Base-by-base conservation (phyloP, 345 rosid species). In the Hibiscus syriacus region DNA sequence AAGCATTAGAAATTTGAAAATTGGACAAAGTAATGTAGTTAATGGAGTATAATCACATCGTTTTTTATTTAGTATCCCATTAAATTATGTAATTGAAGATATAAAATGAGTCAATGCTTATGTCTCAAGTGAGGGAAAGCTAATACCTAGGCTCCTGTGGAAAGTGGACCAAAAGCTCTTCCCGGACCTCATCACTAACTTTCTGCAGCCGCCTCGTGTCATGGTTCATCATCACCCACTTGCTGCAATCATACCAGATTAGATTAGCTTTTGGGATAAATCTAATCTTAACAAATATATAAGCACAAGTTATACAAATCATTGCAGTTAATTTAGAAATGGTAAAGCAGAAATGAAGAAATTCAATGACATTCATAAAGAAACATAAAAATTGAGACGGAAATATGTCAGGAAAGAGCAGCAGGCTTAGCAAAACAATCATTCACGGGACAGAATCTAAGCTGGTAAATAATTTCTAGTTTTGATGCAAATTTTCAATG, bases 181-280 rank as follows among this genome's bases (percentile, higher is more conserved):
- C 96, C 22, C 90, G 81, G 71, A 90, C 92, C 20, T 93, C 97
- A 77, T 90, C 97, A 7, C 72, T 80, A 56, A 90, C 92, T 84
- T 90, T 87, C 73, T 90, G 94, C 55, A 93, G 97, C 65, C 92
- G 85, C 70, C 98, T 86, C 9, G 96, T 93, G 69, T 90, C 88
- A 73, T 87, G 85, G 69, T 90, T 93, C 96, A 93, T 93, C 98
- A 93, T 93, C 75, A 90, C 96, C 96, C 98, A 93, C 83, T 93
- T 93, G 70, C 96, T 93, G 88, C 69, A 67, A 87, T 66, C 66
- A 71, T 59, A 43, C 5, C 65, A 50, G 26, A 45, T 41, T 57
- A 25, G 17, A 38, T 45, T 36, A 70, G 67, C 57, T 68, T 49
- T n/a, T n/a, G 55, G 39, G 26, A 57, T n/a, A 58, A 20, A 55